Conservation (phyloP, 176 grass and related monocot species). For the Alopecurus myosuroides region DNA sequence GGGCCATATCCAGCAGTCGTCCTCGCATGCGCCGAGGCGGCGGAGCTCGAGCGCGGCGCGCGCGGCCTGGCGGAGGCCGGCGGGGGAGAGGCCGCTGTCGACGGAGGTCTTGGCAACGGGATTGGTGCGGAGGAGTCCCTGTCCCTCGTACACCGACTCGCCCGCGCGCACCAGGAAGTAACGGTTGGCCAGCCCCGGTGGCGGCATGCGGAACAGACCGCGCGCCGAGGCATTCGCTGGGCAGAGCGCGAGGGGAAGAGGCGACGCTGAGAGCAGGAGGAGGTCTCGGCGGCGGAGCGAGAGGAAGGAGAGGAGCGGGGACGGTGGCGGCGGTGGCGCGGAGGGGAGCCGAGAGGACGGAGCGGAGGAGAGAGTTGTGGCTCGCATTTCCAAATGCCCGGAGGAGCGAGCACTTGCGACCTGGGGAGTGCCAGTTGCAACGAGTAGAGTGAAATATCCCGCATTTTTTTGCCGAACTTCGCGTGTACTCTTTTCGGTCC, state of each 20-base stretch:
- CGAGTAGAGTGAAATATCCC: conserved; percentile 13
- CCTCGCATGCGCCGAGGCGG: conserved; percentile 77
- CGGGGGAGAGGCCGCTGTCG: conserved; percentile 73
- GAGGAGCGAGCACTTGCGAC: not conserved
- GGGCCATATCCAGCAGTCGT: conserved; percentile 93
- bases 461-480: not conserved
- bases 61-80: conserved; percentile 66
- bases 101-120: conserved; percentile 93
- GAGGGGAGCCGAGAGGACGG: conserved; percentile 12
- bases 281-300: conserved; percentile 36
- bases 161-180: conserved; percentile 92
- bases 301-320: not conserved
- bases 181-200: conserved; percentile 64
- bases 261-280: conserved; percentile 40
- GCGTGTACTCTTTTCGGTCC: not conserved
- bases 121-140: conserved; percentile 72
- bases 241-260: conserved; percentile 16
- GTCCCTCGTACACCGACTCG: conserved; percentile 75
- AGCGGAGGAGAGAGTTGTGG: not conserved
- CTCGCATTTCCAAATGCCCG: conserved; percentile 22
- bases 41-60: conserved; percentile 75
- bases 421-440: not conserved
- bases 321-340: not conserved
- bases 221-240: conserved; percentile 42
- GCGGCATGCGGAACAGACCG: conserved; percentile 93